Evolutionary conservation across 495 filamentous ascomycete genomes (phyloP), one percentile per base, ranked within the genome.

Genomic region (Collariella sp.): DNA sequence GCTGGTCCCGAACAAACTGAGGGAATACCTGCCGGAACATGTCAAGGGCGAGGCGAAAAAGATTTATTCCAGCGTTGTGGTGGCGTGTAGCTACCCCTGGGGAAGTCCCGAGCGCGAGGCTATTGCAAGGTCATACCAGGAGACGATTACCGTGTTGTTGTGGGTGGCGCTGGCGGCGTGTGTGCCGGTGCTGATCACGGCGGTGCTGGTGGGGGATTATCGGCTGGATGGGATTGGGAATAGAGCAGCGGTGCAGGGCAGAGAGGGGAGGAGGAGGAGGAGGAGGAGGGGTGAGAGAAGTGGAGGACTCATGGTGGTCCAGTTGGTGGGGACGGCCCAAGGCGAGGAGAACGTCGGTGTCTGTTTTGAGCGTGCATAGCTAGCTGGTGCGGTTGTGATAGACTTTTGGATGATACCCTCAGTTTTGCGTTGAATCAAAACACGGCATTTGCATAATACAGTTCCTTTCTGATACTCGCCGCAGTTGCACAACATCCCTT

Each of bases 11-110:
- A 51, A 43, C 0, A 72, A 74, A 26, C 70, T 89, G 5, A 33
- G 54, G 9, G 40, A 60, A 3, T 75, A 79, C 48, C 73, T 89
- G 0, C 85, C 85, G 0, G 72, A 76, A 2, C 74, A 72, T 31
- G 69, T 66, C 12, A 72, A 55, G 1, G 63, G 60, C 0, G 59
- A 79, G 18, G 62, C 69, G 0, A 33, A 59, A 2, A 60, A 44
- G 18, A 85, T 86, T 29, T 85, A 83, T 52, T 71, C 68, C 5
- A 73, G 70, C 44, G 62, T 85, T 3, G 64, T 63, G 7, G 68
- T 70, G 9, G 80, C 83, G 54, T 55, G 78, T 39, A 70, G 67
- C 18, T 83, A 81, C 47, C 58, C 69, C 0, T 61, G 74, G 40
- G 78, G 78, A 19, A 72, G 71, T 4, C 62, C 67, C 0, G 72